These are phyloP conservation scores for Salix koriyanagi DNA, from an alignment of 345 rosid genomes.

Conservation along the genomic window DNA sequence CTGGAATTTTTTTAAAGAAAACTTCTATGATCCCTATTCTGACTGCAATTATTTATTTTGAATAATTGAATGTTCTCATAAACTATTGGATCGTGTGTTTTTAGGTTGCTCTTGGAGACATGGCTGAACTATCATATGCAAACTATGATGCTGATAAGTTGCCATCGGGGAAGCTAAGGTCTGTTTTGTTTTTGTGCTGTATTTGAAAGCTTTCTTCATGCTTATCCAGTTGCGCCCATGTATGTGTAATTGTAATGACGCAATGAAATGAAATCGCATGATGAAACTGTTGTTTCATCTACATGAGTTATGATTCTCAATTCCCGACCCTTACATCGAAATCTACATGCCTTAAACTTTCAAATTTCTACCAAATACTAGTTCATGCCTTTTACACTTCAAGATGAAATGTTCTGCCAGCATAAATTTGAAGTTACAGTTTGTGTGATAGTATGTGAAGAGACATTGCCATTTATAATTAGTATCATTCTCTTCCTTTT, in stretches of 20 bases:
- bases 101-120: conserved; percentile 90
- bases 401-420: background rate
- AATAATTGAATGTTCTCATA: background rate
- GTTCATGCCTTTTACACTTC: background rate
- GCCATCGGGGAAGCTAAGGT: conserved; percentile 85
- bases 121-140: conserved; percentile 59
- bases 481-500: background rate
- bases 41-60: background rate
- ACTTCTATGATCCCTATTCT: no score
- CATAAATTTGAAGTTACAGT: background rate
- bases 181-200: conserved; percentile 1
- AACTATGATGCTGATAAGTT: conserved; percentile 66
- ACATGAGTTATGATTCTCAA: background rate
- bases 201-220: background rate
- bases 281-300: background rate
- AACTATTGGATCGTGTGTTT: background rate
- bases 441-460: background rate
- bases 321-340: background rate
- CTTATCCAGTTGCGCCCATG: background rate
- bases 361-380: background rate
- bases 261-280: background rate
- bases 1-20: no score
- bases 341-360: background rate
- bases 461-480: background rate
- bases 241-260: background rate